phyloP scores from a whole-genome alignment of 306 rosid species.

The Purshia tridentata region DNA sequence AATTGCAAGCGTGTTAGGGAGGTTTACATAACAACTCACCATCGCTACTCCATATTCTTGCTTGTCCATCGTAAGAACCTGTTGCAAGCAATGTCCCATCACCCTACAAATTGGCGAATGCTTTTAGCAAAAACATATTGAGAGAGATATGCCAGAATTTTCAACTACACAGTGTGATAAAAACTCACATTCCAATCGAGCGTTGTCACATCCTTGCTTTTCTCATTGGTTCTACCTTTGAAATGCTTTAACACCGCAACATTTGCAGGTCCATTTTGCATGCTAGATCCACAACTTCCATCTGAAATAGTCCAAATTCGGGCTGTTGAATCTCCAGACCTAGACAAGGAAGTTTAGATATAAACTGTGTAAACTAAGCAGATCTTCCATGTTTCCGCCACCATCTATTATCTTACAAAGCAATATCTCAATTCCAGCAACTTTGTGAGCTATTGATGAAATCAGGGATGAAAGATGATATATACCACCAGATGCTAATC shows the following conservation, averaged over 20 bases:
- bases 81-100: conserved; percentile 70
- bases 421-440: neutral
- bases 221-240: conserved; percentile 58
- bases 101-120: conserved; percentile 28
- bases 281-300: conserved; percentile 36
- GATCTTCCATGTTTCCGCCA: neutral
- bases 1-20: neutral
- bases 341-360: conserved; percentile 23
- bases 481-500: neutral
- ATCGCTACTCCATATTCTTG: conserved; percentile 65
- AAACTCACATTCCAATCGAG: conserved; percentile 75
- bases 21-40: conserved; percentile 42
- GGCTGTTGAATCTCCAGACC: conserved; percentile 78
- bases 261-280: conserved; percentile 36
- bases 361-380: neutral
- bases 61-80: conserved; percentile 77
- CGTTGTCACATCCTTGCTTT: conserved; percentile 71
- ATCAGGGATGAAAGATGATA: neutral
- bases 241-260: conserved; percentile 53
- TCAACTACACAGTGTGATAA: neutral
- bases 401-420: neutral
- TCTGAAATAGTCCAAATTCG: conserved; percentile 57
- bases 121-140: conserved; percentile 3
- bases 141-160: conserved; percentile 1
- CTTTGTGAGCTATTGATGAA: neutral